A percentile compares a stretch with the other conserved stretches of the same genome.
These are phyloP conservation scores for Pythium dissimile DNA, from an alignment of 352 stramenopile genomes.

Conservation along the genomic window DNA sequence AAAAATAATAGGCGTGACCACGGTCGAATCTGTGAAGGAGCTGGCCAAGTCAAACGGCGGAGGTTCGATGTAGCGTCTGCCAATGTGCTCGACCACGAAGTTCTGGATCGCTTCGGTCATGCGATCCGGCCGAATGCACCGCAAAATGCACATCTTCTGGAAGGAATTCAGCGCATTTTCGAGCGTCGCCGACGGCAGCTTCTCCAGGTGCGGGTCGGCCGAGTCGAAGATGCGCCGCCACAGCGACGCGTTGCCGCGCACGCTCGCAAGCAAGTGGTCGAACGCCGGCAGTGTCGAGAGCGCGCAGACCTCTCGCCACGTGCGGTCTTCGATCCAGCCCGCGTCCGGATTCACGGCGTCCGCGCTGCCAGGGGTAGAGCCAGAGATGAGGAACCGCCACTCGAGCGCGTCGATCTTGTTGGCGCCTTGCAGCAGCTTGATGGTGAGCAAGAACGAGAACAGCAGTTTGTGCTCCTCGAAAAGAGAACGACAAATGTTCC, in stretches of 20 bases:
- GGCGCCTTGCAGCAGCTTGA: constrained; percentile 76
- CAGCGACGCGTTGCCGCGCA: constrained; percentile 22
- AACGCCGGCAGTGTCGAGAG: constrained; percentile 38
- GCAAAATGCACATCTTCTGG: constrained; percentile 53
- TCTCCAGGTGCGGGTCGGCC: constrained; percentile 36
- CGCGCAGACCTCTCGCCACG: constrained; percentile 37
- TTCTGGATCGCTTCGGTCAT: constrained; percentile 75
- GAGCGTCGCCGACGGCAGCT: constrained; percentile 28
- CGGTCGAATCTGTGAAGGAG: constrained; percentile 82
- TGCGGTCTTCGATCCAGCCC: constrained; percentile 41
- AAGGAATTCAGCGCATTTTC: constrained; percentile 34
- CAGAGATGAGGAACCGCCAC: constrained; percentile 93
- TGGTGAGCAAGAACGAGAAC: constrained; percentile 91
- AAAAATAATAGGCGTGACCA: constrained; percentile 89
- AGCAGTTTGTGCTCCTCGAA: constrained; percentile 95
- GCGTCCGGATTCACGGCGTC: constrained; percentile 78
- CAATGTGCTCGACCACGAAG: constrained; percentile 82
- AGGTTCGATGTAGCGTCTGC: constrained; percentile 78
- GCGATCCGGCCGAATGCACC: constrained; percentile 53
- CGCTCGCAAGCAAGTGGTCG: constrained; percentile 25
- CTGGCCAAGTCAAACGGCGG: constrained; percentile 80
- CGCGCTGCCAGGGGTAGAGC: constrained; percentile 48
- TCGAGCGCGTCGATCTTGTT: constrained; percentile 85
- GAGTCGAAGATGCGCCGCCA: constrained; percentile 51
- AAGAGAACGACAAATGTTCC: constrained; percentile 91